Evolutionary conservation across 2,329 filamentous ascomycete species (phyloP).

Genomic region (Colletotrichum salicis): DNA sequence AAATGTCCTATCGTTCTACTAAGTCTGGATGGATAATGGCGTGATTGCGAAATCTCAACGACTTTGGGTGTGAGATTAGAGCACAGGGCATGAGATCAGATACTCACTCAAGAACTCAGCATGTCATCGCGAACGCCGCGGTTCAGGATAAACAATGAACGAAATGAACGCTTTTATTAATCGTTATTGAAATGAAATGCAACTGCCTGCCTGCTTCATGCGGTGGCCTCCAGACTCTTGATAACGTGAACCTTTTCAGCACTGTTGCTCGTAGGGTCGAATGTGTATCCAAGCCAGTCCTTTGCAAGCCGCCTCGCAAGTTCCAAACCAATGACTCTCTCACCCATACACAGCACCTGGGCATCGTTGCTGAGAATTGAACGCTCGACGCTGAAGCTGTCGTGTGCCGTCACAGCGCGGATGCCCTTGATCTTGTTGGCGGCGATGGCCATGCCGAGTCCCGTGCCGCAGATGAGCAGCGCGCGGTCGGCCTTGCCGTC

Average conservation of each 20-base stretch:
- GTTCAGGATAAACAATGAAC: no score
- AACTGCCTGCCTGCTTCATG: conserved; percentile 34
- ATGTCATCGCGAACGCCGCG: not conserved
- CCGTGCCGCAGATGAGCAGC: conserved; percentile 85
- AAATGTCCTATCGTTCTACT: no score
- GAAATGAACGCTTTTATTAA: not conserved
- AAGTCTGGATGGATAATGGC: no score
- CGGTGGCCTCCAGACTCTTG: conserved; percentile 46
- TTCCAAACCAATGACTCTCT: conserved; percentile 85
- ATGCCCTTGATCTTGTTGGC: conserved; percentile 90
- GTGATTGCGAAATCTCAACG: no score
- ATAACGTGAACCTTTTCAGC: conserved; percentile 59
- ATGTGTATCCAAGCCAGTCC: conserved; percentile 87
- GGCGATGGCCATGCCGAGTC: conserved; percentile 86
- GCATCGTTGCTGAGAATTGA: conserved; percentile 86
- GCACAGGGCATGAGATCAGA: not conserved
- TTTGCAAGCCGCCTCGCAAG: conserved; percentile 79
- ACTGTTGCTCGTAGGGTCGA: conserved; percentile 69
- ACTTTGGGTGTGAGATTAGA: not conserved
- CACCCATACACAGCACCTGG: conserved; percentile 87
- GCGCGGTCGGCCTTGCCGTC: conserved; percentile 78
- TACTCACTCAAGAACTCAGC: not conserved
- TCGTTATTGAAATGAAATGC: not conserved
- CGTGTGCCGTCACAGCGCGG: conserved; percentile 88
- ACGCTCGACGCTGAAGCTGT: conserved; percentile 85